phyloP scores from a whole-genome alignment of 495 filamentous ascomycete genomes.

The Ascodesmis nigricans region DNA sequence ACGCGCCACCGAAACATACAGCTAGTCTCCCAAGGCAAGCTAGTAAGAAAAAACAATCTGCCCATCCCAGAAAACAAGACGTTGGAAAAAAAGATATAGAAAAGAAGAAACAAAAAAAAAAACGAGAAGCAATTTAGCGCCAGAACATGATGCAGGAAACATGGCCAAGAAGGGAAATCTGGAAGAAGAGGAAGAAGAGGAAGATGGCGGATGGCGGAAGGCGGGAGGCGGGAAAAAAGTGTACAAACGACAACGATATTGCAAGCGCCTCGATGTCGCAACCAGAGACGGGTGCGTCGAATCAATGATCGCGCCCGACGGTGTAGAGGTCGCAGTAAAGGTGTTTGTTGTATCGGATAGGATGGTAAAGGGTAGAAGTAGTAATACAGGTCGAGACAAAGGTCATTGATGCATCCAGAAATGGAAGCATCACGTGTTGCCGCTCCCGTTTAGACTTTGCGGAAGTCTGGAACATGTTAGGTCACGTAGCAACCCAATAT shows the following conservation, averaged over 20 bases:
- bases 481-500: slow-evolving; percentile 6
- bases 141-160: slow-evolving; percentile 20
- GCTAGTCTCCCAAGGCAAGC: too few species aligned
- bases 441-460: slow-evolving; percentile 31
- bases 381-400: slow-evolving; percentile 14
- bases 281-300: slow-evolving; percentile 35
- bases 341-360: too few species aligned
- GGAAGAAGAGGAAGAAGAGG: slow-evolving; percentile 11
- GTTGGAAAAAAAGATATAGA: slow-evolving; percentile 14
- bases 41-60: slow-evolving; percentile 19
- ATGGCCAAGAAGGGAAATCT: slow-evolving; percentile 8
- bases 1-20: too few species aligned
- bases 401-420: slow-evolving; percentile 7
- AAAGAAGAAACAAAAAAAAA: slow-evolving; percentile 21
- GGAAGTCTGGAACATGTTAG: slow-evolving; percentile 35
- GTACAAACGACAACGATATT: slow-evolving; percentile 10
- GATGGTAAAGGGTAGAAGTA: slow-evolving; percentile 22
- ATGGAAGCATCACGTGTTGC: too few species aligned
- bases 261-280: background rate
- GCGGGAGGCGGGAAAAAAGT: too few species aligned
- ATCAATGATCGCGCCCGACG: too few species aligned
- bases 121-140: slow-evolving; percentile 19
- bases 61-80: slow-evolving; percentile 11
- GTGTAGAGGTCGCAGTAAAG: too few species aligned
- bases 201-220: too few species aligned